These are phyloP conservation scores for Globisporangium solare DNA, from an alignment of 352 stramenopile genomes.

Conservation along the genomic window DNA sequence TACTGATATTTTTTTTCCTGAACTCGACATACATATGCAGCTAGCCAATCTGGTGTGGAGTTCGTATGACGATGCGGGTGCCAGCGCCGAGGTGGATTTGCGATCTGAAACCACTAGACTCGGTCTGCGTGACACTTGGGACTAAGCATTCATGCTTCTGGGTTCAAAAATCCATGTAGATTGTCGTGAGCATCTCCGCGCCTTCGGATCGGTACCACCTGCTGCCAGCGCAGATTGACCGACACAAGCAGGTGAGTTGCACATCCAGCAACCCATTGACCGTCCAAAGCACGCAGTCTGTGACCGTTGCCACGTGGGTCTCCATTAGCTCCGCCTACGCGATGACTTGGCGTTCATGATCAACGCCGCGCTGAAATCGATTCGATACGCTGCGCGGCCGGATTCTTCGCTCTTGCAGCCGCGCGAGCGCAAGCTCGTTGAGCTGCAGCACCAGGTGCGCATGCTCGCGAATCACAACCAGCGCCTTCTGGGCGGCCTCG, in stretches of 20 bases:
- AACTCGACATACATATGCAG: conserved; percentile 12
- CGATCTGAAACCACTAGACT: background rate
- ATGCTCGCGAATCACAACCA: conserved; percentile 64
- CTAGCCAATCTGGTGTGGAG: conserved; percentile 64
- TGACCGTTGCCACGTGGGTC: background rate
- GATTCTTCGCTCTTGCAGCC: conserved; percentile 22
- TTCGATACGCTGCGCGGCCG: conserved; percentile 33
- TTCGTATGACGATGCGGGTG: conserved; percentile 39
- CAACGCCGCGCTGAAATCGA: conserved; percentile 75
- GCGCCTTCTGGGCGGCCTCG: conserved; percentile 44
- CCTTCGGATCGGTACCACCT: conserved; percentile 48
- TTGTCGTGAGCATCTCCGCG: conserved; percentile 51
- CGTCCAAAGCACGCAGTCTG: background rate
- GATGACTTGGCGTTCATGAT: conserved; percentile 74
- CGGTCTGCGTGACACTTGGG: background rate
- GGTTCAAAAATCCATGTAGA: conserved; percentile 12
- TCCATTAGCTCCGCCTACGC: conserved; percentile 50
- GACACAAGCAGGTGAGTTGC: conserved; percentile 55
- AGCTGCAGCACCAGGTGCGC: conserved; percentile 57
- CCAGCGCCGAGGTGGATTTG: conserved; percentile 57
- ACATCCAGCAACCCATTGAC: background rate
- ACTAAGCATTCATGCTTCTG: background rate
- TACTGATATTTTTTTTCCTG: too few species aligned
- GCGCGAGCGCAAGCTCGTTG: conserved; percentile 30
- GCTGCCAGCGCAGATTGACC: conserved; percentile 56